Conservation (phyloP, 306 rosid genomes). For the Dalbergia cochinchinensis region DNA sequence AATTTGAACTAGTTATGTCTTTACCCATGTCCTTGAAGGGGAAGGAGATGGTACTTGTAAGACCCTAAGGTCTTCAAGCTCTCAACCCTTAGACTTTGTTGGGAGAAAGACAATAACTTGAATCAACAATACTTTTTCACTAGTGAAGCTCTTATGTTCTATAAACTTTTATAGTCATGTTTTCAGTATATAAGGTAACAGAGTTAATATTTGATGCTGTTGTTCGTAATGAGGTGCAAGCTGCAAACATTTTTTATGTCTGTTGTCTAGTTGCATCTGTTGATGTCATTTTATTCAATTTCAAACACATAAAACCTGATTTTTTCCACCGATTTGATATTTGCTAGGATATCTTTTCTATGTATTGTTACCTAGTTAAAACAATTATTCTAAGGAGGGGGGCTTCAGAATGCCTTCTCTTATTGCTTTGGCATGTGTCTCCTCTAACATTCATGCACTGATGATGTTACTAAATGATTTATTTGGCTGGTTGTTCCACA, state of each 20-base stretch:
- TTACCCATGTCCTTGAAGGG: constrained; percentile 24
- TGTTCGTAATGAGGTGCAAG: background rate
- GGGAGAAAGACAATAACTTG: background rate
- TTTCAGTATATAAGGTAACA: background rate
- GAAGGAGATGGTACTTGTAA: background rate
- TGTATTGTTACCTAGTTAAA: constrained; percentile 24
- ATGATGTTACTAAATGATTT: constrained; percentile 38
- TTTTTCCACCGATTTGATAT: constrained; percentile 27
- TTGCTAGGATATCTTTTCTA: constrained; percentile 18
- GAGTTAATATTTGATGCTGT: background rate
- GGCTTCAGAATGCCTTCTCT: constrained; percentile 21
- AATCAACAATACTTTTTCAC: background rate
- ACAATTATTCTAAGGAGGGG: constrained; percentile 26
- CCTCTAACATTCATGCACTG: constrained; percentile 9
- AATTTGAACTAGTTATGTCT: constrained; percentile 34
- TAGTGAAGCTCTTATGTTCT: background rate
- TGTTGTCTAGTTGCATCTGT: background rate
- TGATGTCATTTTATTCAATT: constrained; percentile 15
- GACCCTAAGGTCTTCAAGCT: background rate
- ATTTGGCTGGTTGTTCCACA: constrained; percentile 82
- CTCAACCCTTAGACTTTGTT: background rate
- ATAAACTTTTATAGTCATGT: background rate
- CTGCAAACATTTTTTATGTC: background rate
- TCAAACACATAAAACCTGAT: constrained; percentile 10
- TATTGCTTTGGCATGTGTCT: constrained; percentile 9